phyloP scores from a whole-genome alignment of 1,284 basidiomycete genomes.

The Salmacisia buchloeana region DNA sequence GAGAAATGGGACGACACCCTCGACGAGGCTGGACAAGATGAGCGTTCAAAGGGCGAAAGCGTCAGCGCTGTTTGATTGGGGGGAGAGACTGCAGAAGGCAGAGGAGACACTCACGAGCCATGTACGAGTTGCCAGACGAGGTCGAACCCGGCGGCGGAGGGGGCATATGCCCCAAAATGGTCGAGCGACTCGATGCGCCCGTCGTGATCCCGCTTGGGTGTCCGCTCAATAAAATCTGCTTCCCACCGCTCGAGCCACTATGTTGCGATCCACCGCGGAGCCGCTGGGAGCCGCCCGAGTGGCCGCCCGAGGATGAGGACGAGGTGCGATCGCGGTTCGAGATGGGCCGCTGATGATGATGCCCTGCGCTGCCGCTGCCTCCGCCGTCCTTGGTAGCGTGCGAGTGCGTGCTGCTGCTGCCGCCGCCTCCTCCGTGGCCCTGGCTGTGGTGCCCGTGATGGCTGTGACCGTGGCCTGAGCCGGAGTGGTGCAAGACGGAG shows the following conservation, averaged over 20 bases:
- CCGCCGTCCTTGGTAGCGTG: no score
- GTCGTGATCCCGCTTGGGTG: not conserved
- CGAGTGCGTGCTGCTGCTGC: no score
- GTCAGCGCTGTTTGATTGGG: not conserved
- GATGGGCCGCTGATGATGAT: no score
- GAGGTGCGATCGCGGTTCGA: not conserved
- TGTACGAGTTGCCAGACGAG: not conserved
- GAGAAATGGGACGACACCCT: slow-evolving; percentile 4
- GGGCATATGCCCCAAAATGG: not conserved
- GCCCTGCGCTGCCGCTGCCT: no score
- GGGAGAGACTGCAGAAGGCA: not conserved
- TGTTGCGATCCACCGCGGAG: not conserved
- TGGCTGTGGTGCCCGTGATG: not conserved
- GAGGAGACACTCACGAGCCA: not conserved
- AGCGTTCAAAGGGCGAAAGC: not conserved
- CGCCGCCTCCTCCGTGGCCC: not conserved
- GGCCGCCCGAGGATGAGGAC: not conserved
- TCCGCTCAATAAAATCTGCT: slow-evolving; percentile 1
- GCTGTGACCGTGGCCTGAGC: no score
- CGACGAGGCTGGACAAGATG: not conserved
- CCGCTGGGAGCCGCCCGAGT: not conserved
- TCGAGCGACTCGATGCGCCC: not conserved
- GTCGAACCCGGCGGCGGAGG: no score
- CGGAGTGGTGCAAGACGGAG: no score
- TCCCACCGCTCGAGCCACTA: slow-evolving; percentile 6